Conservation (phyloP, 345 rosid genomes). For the Eucalyptus cloeziana region DNA sequence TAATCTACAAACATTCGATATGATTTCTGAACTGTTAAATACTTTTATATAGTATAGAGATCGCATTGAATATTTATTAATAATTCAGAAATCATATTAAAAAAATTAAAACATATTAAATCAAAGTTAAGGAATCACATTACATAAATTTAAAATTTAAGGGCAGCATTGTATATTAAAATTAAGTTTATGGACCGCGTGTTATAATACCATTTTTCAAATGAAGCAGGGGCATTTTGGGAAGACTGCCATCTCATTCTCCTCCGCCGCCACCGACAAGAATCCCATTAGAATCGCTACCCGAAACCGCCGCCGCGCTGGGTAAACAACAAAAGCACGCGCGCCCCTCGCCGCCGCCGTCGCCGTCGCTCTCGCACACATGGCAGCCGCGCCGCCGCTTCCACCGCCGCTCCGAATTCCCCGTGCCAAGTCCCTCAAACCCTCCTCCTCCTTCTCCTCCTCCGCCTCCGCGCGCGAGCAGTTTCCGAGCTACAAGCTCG, state of each 20-base stretch:
- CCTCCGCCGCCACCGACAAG: background rate
- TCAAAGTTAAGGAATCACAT: fast-evolving
- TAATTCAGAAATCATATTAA: background rate
- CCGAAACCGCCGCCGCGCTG: background rate
- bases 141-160: background rate
- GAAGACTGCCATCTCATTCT: background rate
- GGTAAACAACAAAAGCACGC: background rate
- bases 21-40: fast-evolving
- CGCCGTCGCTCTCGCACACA: background rate
- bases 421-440: background rate
- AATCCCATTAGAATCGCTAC: background rate
- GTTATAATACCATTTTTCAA: background rate
- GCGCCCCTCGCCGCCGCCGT: background rate
- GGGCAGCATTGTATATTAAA: fast-evolving
- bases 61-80: background rate
- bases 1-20: fast-evolving
- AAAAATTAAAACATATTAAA: background rate
- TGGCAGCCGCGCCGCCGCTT: background rate
- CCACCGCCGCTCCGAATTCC: background rate
- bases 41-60: background rate
- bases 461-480: background rate
- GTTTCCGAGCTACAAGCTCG: background rate
- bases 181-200: background rate
- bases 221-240: background rate
- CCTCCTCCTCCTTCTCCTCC: background rate